Evolutionary conservation across 257 asterid species (phyloP), one percentile per base, ranked within the genome.

Genomic region (Solanum chiquidenum): DNA sequence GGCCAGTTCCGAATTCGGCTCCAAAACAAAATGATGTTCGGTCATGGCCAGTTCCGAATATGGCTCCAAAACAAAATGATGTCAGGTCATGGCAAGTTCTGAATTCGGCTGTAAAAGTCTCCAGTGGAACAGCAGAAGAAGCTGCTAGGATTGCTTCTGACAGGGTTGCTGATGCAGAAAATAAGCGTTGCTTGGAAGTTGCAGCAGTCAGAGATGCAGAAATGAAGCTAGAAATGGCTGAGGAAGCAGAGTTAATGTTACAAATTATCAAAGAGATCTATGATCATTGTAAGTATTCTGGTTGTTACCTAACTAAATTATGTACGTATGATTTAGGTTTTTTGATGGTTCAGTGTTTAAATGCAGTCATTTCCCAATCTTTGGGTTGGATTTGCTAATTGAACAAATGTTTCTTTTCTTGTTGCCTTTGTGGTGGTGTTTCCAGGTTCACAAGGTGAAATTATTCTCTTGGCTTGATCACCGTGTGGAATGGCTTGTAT

Each of bases 151-250:
- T 29, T 86, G 94, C 94, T 88, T 94, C 95, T 60, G 79, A 88
- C 37, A 46, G 46, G 84, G 68, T 94, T 86, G 92, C 91, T 5
- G 94, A 91, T 88, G 95, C 97, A 62, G 95, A 94, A 90, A 72
- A 91, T 66, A 91, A 86, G 86, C 87, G 89, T 2, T 75, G 87
- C 49, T 52, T 89, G 49, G 94, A 92, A 83, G 93, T 94, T 86
- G 93, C 90, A 75, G 94, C 94, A 8, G 91, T 89, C 84, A 58
- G 62, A 55, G 95, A 93, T 87, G 90, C 89, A 49, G 97, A 91
- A 73, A 88, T 92, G 88, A 64, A 91, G 88, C 69, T 89, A n/a
- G 87, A 66, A 37, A 86, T 92, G 92, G 93, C 92, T 46, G 95
- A 92, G n/a, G 93, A 93, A 14, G 87, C 95, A 64, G 92, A 91